Evolutionary conservation across 176 grass and related monocot genomes (phyloP), one percentile per base, ranked within the genome.

Genomic region (Eragrostis curvula): DNA sequence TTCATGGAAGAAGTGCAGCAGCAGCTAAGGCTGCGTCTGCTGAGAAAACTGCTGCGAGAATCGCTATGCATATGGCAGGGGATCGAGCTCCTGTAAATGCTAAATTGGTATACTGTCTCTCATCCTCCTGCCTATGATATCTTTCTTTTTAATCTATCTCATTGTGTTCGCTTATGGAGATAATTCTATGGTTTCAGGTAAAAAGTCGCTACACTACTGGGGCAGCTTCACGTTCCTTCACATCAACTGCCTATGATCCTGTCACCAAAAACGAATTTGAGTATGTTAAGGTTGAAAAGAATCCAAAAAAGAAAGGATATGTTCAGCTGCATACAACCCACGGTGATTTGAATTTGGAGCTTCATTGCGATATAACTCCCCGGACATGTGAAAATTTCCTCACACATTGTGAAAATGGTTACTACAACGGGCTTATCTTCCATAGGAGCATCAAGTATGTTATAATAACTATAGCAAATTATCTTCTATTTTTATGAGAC

Each of bases 251-350:
- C 50, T 98, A 95, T 85, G 93, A 94, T 81, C 96, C 96, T 48
- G 92, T 94, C 42, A 98, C 96, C 10, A 86, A 85, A 89, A 98
- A 98, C 58, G 90, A 98, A 64, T 91, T 77, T 81, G 96, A 95
- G 77, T 95, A 95, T 79, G 83, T 98, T 73, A 98, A 93, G 79
- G 86, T 93, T 71, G 96, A 98, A 89, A 98, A 84, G 77, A 95
- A 93, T 81, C 96, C 92, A 30, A 95, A 98, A 87, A 98, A 95
- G 84, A 98, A 98, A 89, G 96, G 96, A 81, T 98, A 98, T 60
- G 70, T 93, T 85, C 96, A 98, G 48, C 74, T 98, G 75, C 92
- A 98, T 85, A 98, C 96, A 44, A 95, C 92, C 29, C 96, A 98
- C 76, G 92, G 92, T 69, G 96, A 98, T 74, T 87, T 98, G 79